Conservation (phyloP, 495 filamentous ascomycete genomes). For the Mycothermus thermophilus region DNA sequence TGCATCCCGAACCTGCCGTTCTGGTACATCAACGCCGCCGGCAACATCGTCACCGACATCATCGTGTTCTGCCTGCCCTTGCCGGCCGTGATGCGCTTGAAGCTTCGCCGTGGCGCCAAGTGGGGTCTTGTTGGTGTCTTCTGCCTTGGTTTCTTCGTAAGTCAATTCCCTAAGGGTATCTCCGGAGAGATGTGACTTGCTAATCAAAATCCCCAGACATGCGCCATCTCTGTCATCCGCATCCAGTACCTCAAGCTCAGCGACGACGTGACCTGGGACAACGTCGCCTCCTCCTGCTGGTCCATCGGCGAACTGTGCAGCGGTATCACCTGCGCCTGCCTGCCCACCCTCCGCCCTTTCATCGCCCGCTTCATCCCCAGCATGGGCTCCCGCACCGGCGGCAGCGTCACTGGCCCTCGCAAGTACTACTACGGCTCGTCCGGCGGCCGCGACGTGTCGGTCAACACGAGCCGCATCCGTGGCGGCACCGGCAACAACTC, state of each 20-base stretch:
- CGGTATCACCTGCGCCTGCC: slow-evolving; percentile 43
- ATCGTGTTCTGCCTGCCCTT: slow-evolving; percentile 39
- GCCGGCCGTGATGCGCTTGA: slow-evolving; percentile 21
- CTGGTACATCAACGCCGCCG: slow-evolving; percentile 36
- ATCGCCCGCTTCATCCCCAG: slow-evolving; percentile 26
- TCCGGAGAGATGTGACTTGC: too few relatives aligned
- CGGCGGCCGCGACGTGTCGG: slow-evolving; percentile 4
- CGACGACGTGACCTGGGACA: slow-evolving; percentile 41
- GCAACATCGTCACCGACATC: slow-evolving; percentile 41
- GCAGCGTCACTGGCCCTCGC: too few relatives aligned
- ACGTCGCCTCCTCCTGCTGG: slow-evolving; percentile 45
- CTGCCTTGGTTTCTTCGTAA: slow-evolving; percentile 20
- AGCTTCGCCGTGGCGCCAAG: slow-evolving; percentile 16
- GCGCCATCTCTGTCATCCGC: slow-evolving; percentile 44
- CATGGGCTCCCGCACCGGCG: slow-evolving; percentile 9
- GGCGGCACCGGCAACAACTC: too few relatives aligned
- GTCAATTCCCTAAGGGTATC: background rate
- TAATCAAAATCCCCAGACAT: slow-evolving; percentile 19
- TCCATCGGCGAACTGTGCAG: slow-evolving; percentile 43
- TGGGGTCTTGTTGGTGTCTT: slow-evolving; percentile 17
- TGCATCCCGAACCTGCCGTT: slow-evolving; percentile 33
- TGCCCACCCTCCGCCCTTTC: slow-evolving; percentile 42
- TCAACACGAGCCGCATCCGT: slow-evolving; percentile 4
- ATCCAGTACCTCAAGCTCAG: slow-evolving; percentile 36
- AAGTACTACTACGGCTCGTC: slow-evolving; percentile 13